These are phyloP conservation scores for Boletus semigastroideus DNA, from an alignment of 1,284 basidiomycete genomes.

Conservation along the genomic window DNA sequence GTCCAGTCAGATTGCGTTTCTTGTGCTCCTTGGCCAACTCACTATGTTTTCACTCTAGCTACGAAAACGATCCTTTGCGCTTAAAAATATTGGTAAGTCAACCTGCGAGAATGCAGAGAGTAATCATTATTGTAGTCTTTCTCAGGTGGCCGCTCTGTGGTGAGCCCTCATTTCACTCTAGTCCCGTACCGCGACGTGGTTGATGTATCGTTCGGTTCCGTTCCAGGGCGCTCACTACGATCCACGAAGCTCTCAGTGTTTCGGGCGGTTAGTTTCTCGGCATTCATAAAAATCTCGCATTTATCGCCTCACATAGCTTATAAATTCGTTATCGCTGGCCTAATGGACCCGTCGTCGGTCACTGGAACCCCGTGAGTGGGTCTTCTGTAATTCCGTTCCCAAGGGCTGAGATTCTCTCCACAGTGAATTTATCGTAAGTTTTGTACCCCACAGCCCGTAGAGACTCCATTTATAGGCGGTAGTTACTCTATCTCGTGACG, in stretches of 20 bases:
- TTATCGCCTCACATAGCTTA: not conserved
- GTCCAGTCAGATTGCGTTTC: slow-evolving; percentile 2
- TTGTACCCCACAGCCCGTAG: not conserved
- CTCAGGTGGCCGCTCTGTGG: slow-evolving; percentile 11
- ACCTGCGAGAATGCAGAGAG: rapidly evolving
- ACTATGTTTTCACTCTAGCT: slow-evolving; percentile 2
- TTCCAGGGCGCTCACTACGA: slow-evolving; percentile 1
- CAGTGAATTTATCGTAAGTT: slow-evolving; percentile 5
- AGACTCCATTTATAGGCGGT: not conserved
- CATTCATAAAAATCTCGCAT: not conserved
- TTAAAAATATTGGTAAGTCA: slow-evolving; percentile 12
- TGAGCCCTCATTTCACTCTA: not conserved
- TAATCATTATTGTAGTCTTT: not conserved
- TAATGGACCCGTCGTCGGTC: not conserved
- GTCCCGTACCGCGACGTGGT: not conserved
- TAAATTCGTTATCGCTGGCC: not conserved
- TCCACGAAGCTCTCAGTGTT: not conserved
- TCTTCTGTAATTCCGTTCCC: too few relatives aligned
- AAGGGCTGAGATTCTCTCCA: not conserved
- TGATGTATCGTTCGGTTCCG: not conserved
- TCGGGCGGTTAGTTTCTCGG: not conserved
- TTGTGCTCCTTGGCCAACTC: not conserved
- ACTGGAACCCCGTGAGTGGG: not conserved
- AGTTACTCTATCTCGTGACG: slow-evolving; percentile 1
- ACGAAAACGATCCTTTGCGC: slow-evolving; percentile 1